Percentiles rank a stretch among this genome's conserved stretches.
Evolutionary conservation across 2,329 filamentous ascomycete genomes (phyloP).

Genomic region (Ascochyta fabae): DNA sequence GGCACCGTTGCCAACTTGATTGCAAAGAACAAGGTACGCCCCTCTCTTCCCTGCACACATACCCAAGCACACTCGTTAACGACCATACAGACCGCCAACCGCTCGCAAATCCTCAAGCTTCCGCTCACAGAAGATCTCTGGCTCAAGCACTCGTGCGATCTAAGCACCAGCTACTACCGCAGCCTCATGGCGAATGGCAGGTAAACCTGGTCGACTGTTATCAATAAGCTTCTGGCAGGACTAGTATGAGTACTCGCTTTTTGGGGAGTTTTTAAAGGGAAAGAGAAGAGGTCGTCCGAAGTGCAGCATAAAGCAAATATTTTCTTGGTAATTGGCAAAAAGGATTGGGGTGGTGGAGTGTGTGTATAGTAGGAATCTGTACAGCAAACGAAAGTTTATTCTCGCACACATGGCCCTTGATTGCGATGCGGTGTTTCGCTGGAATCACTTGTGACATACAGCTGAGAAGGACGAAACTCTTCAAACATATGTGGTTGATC

Average conservation of each 20-base stretch:
- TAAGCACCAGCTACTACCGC: slow-evolving; percentile 73
- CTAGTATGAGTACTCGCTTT: neutral
- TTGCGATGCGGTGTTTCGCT: too few species aligned
- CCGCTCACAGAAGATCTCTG: slow-evolving; percentile 76
- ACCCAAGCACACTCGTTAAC: slow-evolving; percentile 42
- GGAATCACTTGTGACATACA: too few species aligned
- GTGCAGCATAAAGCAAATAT: neutral
- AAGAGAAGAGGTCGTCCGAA: neutral
- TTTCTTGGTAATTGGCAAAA: neutral
- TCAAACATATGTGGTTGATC: too few species aligned
- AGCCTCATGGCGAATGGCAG: slow-evolving; percentile 51
- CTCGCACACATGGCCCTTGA: neutral
- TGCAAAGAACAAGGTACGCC: slow-evolving; percentile 51
- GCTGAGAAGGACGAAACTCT: too few species aligned
- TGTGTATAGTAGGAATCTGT: slow-evolving; percentile 20
- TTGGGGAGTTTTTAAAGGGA: neutral
- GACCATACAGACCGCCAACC: slow-evolving; percentile 31
- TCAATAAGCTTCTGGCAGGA: neutral
- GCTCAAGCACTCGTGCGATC: slow-evolving; percentile 71
- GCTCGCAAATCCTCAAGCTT: slow-evolving; percentile 62
- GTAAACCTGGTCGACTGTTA: neutral
- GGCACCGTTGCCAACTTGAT: slow-evolving; percentile 73
- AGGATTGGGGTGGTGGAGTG: neutral
- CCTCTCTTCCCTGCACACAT: neutral
- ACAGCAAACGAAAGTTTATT: neutral